Evolutionary conservation across 1,284 basidiomycete species (phyloP).

Genomic region (Puccinia triticina): DNA sequence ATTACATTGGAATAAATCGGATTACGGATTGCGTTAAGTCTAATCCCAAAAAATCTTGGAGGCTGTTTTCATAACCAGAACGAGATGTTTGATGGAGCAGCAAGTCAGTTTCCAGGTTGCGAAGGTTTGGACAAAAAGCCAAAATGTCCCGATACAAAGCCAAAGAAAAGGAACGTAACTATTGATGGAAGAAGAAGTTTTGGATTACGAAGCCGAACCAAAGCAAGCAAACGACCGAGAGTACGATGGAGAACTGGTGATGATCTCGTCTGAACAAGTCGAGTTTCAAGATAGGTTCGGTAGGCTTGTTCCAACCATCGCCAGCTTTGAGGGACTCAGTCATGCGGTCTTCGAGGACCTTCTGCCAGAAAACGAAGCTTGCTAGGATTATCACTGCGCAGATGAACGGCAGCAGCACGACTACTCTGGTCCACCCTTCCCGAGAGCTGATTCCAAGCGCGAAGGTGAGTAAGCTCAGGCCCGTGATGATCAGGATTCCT

Average conservation of each 20-base stretch:
- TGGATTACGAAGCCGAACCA: conserved; percentile 42
- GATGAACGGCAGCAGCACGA: conserved; percentile 26
- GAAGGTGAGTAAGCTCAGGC: conserved; percentile 12
- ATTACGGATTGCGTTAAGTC: conserved; percentile 28
- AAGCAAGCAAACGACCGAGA: conserved; percentile 26
- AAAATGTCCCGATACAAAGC: not conserved
- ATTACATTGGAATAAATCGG: conserved; percentile 48
- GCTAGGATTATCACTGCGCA: conserved; percentile 1
- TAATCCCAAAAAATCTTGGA: conserved; percentile 39
- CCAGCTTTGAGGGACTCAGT: not conserved
- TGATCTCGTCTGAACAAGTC: conserved; percentile 34
- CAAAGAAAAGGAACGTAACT: conserved; percentile 18
- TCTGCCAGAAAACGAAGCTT: conserved; percentile 35
- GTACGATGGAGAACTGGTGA: conserved; percentile 24
- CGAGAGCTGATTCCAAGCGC: conserved; percentile 15
- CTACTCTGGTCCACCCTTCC: conserved; percentile 23
- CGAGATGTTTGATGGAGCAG: not conserved
- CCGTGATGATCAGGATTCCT: conserved; percentile 18
- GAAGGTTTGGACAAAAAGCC: not conserved
- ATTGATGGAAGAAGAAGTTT: conserved; percentile 48
- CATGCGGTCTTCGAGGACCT: conserved; percentile 10
- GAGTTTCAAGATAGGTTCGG: conserved; percentile 34
- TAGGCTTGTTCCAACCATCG: not conserved
- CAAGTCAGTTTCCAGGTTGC: too few relatives aligned
- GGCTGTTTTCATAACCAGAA: not conserved